phyloP scores from a whole-genome alignment of 2,329 filamentous ascomycete species.

The Rugonectria rugulosa region DNA sequence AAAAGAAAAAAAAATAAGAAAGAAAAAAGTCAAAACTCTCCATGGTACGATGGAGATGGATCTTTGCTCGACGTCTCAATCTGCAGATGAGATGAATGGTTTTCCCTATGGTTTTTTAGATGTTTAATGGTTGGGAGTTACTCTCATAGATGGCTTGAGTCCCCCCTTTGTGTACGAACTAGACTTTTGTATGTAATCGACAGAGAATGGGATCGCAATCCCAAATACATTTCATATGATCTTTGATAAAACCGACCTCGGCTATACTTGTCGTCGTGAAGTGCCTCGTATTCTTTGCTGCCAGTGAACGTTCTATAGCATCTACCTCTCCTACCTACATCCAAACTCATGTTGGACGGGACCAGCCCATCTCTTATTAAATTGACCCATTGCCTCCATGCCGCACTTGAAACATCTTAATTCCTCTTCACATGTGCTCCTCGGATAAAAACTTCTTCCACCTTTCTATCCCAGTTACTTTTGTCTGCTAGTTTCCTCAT shows the following conservation, averaged over 20 bases:
- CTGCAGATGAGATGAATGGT: neutral
- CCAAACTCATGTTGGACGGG: no score
- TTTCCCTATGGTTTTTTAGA: conserved; percentile 8
- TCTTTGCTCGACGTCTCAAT: conserved; percentile 5
- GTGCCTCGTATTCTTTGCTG: no score
- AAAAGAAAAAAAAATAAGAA: neutral
- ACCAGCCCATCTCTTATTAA: neutral
- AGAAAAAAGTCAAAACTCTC: neutral
- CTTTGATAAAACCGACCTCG: neutral
- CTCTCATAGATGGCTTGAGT: conserved; percentile 12
- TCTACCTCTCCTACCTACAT: no score
- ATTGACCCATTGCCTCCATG: neutral
- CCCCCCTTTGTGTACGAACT: conserved; percentile 17
- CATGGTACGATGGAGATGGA: neutral
- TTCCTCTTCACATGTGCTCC: no score
- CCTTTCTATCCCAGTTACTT: conserved; percentile 38
- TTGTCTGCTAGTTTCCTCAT: conserved; percentile 40
- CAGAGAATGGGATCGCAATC: conserved; percentile 8
- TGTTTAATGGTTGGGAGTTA: conserved; percentile 8
- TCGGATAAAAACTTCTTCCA: conserved; percentile 37
- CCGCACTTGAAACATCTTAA: neutral
- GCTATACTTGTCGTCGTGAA: neutral
- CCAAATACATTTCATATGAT: conserved; percentile 6
- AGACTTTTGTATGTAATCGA: conserved; percentile 19
- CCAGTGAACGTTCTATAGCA: no score